phyloP scores from a whole-genome alignment of 305 asterid genomes.

The Solanum hybrid region DNA sequence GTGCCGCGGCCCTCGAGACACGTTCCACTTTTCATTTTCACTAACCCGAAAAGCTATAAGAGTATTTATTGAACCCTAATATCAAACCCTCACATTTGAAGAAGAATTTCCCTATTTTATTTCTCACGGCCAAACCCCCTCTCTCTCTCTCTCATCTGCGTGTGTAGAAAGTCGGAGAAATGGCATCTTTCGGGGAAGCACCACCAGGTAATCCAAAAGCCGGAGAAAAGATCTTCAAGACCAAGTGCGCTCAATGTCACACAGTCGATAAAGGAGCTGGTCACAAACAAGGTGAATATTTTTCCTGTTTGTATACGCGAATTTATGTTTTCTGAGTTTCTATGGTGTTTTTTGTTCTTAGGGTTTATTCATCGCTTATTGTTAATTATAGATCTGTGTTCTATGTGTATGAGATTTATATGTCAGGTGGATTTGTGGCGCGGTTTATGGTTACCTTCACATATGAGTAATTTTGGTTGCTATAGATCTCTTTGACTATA shows the following conservation, averaged over 20 bases:
- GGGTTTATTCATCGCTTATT: not conserved
- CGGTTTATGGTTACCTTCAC: not conserved
- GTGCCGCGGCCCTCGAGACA: conserved; percentile 23
- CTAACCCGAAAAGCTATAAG: not conserved
- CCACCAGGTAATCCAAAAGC: conserved; percentile 54
- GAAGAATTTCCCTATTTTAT: not conserved
- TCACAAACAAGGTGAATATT: conserved; percentile 73
- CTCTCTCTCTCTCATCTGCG: not conserved
- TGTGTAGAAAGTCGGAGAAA: conserved; percentile 3
- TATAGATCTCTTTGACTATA: not conserved
- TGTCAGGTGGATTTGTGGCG: not conserved
- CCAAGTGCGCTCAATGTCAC: conserved; percentile 91
- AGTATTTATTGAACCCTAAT: not conserved
- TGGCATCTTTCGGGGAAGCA: conserved; percentile 76
- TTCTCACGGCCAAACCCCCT: not conserved
- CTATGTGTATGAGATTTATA: not conserved
- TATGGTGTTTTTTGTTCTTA: not conserved
- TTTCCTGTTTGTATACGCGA: not conserved
- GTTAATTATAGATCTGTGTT: not conserved
- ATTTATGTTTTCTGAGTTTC: not conserved
- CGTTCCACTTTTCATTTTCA: not conserved
- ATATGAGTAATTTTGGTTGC: not conserved
- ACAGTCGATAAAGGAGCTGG: conserved; percentile 92
- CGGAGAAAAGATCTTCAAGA: conserved; percentile 86
- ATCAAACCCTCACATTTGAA: not conserved